Base-by-base conservation (phyloP, 75 land plant genomes). In the Pinus albicaulis region DNA sequence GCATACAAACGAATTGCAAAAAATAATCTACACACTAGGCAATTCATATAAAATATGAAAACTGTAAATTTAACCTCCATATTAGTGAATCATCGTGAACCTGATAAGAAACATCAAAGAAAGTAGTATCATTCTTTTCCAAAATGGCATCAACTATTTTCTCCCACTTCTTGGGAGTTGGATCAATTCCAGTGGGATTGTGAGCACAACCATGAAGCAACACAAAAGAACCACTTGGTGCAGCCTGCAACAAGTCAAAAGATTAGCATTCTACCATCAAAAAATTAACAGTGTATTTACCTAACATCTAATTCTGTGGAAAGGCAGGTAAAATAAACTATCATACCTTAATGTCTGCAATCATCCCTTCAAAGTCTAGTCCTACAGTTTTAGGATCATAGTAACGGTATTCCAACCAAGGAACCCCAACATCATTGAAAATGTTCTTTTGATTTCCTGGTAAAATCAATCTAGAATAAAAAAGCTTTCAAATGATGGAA, bases 161-260 rank as follows among this genome's bases (percentile, higher is more conserved):
- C 72, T 92, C 92, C 98, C 98, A 97, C 76, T 97, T 92, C 71
- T 97, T 95, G 59, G 88, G 87, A 80, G 99, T 97, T 23, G 99
- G 99, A 77, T 97, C 99, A 74, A 95, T 91, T 41, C 98, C 99
- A 81, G 99, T 97, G 58, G 99, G 99, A 80, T 97, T 97, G 87
- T 97, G 99, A 66, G 99, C 99, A 92, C 99, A 97, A 7, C 98
- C 99, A 83, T 97, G 99, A 59, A 97, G 89, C 74, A 97, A 62
- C 13, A 97, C 80, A 76, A 97, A 87, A 15, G 95, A 95, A 26
- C 98, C 98, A 72, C 83, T 89, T 72, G 98, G 99, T 53, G 99
- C 98, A 74, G 85, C 98, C 99, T 97, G 77, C 13, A 78, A 55
- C 62, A 24, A 28, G 24, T n/a, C 26, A 72, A 48, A 3, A 12